These are phyloP conservation scores for Citrus sp. DNA, from an alignment of 345 rosid species.

Conservation along the genomic window DNA sequence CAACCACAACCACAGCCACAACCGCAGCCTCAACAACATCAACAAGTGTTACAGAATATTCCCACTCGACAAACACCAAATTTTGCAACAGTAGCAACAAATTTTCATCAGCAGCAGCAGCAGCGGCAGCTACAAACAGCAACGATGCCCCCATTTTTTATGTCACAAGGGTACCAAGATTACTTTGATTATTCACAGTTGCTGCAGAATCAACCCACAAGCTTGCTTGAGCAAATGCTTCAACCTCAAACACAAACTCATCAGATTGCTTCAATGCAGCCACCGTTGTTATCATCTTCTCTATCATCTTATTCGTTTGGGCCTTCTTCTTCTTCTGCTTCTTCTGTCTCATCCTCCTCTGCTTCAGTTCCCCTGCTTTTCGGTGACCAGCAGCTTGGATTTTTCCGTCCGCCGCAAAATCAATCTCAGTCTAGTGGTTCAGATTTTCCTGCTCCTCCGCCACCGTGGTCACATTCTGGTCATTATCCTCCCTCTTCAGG, in stretches of 20 bases:
- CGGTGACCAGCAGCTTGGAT: constrained; percentile 25
- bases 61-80: constrained; percentile 19
- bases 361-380: constrained; percentile 48
- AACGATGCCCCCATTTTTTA: constrained; percentile 18
- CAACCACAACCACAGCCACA: neutral
- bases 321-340: constrained; percentile 24
- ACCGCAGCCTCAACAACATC: neutral
- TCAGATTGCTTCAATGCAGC: constrained; percentile 24
- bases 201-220: constrained; percentile 37
- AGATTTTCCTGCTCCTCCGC: constrained; percentile 28
- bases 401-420: constrained; percentile 21
- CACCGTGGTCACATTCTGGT: constrained; percentile 33
- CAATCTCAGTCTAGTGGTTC: constrained; percentile 28
- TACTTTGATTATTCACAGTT: constrained; percentile 49
- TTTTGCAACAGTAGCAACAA: neutral
- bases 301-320: constrained; percentile 16
- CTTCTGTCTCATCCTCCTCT: constrained; percentile 27
- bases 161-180: constrained; percentile 28
- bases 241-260: constrained; percentile 32
- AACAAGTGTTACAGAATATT: constrained; percentile 18
- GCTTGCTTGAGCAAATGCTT: constrained; percentile 32
- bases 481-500: constrained; percentile 34
- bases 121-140: constrained; percentile 4
- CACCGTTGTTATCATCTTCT: constrained; percentile 16
- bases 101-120: neutral